phyloP scores from a whole-genome alignment of 352 stramenopile species.

The Albugo laibachii region DNA sequence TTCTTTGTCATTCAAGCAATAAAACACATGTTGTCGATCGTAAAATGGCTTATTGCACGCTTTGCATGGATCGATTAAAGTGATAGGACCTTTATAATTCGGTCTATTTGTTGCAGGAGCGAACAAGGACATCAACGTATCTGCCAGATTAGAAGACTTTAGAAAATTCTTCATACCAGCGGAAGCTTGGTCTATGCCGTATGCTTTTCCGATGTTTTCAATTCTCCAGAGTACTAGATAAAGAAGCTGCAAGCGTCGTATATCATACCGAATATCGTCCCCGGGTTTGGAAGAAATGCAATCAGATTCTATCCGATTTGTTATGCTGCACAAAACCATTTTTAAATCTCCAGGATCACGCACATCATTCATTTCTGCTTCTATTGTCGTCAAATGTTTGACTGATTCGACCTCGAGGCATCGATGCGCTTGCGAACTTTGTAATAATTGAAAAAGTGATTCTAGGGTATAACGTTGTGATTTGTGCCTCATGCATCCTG shows the following conservation, averaged over 20 bases:
- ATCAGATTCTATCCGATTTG: too few relatives aligned
- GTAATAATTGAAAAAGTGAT: too few relatives aligned
- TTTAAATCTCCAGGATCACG: too few relatives aligned
- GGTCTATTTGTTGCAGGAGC: background rate
- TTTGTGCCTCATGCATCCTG: too few relatives aligned
- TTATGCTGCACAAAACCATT: too few relatives aligned
- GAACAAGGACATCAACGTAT: constrained; percentile 1
- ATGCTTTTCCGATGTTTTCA: background rate
- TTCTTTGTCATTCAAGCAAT: constrained; percentile 21
- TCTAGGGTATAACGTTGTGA: too few relatives aligned
- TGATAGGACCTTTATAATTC: constrained; percentile 35
- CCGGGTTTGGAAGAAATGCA: too few relatives aligned
- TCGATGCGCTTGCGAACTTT: too few relatives aligned
- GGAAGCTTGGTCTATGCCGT: background rate
- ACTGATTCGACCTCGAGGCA: too few relatives aligned
- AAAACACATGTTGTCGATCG: constrained; percentile 56
- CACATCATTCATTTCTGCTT: too few relatives aligned
- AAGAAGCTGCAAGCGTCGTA: background rate
- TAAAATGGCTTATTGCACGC: constrained; percentile 57
- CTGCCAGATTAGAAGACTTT: background rate
- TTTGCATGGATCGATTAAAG: constrained; percentile 27
- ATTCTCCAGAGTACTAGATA: background rate
- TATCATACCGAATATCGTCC: too few relatives aligned
- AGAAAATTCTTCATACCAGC: background rate
- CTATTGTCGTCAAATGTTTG: too few relatives aligned